Conservation (phyloP, 306 rosid genomes). For the Acacia confusa region DNA sequence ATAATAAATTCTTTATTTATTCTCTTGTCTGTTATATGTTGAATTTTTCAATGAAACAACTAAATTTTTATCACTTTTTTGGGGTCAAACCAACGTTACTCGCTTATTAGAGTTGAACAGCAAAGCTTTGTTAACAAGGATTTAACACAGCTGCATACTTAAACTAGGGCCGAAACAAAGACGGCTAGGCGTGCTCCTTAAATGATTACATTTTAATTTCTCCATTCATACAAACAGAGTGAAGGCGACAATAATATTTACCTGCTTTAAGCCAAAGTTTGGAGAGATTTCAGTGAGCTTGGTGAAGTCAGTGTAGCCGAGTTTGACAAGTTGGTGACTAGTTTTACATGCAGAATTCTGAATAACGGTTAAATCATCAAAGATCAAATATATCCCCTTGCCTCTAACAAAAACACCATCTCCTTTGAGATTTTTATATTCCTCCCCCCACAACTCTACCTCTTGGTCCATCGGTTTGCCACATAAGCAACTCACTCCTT, state of each 20-base stretch:
- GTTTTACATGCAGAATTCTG: not conserved
- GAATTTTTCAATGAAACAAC: no score
- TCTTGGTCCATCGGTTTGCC: not conserved
- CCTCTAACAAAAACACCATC: constrained; percentile 5
- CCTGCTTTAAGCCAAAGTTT: not conserved
- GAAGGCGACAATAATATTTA: not conserved
- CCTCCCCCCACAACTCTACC: not conserved
- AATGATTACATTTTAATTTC: no score
- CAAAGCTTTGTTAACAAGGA: no score
- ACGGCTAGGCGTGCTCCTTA: no score
- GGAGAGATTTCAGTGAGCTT: not conserved
- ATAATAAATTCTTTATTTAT: no score
- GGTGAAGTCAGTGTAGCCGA: not conserved
- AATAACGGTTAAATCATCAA: not conserved
- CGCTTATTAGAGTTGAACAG: no score
- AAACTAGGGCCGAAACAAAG: no score
- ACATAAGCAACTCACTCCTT: not conserved
- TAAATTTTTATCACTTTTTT: no score
- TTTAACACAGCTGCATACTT: no score
- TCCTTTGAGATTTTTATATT: not conserved
- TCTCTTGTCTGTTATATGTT: no score
- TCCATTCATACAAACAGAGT: not conserved
- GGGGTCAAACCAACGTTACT: no score
- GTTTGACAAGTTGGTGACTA: not conserved
- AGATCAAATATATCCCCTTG: not conserved